phyloP scores from a whole-genome alignment of 306 rosid genomes.

The Chamaecrista fasciculata region DNA sequence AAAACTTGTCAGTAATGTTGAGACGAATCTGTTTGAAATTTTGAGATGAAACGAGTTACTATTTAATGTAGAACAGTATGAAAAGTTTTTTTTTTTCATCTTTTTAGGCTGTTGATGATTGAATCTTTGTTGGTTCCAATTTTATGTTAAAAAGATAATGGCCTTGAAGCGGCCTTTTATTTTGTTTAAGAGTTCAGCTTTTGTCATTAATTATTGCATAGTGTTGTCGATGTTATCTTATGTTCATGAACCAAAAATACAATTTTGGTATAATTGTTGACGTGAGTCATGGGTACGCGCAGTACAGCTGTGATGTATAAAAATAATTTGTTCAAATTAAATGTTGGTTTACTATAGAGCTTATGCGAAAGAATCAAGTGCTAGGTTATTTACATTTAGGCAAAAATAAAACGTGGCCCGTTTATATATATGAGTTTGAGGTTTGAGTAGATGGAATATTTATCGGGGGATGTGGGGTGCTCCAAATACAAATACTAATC shows the following conservation, averaged over 20 bases:
- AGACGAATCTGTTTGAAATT: conserved; percentile 18
- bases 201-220: neutral
- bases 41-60: conserved; percentile 38
- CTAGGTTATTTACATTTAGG: too few species aligned
- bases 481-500: too few species aligned
- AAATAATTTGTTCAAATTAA: neutral
- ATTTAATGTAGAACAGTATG: conserved; percentile 24
- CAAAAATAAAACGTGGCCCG: too few species aligned
- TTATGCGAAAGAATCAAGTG: too few species aligned
- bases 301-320: neutral
- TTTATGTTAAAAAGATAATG: conserved; percentile 38
- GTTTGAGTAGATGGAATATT: too few species aligned
- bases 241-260: too few species aligned
- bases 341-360: too few species aligned
- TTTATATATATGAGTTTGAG: too few species aligned
- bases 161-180: conserved; percentile 44
- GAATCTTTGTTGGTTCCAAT: conserved; percentile 34
- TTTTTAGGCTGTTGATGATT: conserved; percentile 31
- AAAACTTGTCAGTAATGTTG: neutral
- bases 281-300: neutral
- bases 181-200: neutral
- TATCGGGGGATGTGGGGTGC: too few species aligned
- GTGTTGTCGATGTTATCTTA: neutral
- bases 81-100: neutral
- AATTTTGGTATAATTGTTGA: neutral